These are phyloP conservation scores for Exophiala oligosperma DNA, from an alignment of 2,329 filamentous ascomycete species.

Conservation along the genomic window DNA sequence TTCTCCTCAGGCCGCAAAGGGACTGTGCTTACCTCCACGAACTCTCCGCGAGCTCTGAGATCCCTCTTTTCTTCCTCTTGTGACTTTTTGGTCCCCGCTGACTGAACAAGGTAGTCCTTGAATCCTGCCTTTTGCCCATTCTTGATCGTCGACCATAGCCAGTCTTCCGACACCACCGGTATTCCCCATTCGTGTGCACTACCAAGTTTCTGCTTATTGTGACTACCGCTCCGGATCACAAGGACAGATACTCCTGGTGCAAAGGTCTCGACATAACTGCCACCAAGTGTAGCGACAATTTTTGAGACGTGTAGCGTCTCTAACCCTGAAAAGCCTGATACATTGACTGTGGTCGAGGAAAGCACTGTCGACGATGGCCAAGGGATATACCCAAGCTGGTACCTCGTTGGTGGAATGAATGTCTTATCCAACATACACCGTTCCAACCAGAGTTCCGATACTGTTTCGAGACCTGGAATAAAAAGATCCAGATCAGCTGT, in stretches of 20 bases:
- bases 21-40: constrained; percentile 14
- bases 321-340: constrained; percentile 78
- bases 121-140: constrained; percentile 38
- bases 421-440: constrained; percentile 76
- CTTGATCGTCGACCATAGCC: constrained; percentile 81
- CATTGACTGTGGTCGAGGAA: constrained; percentile 69
- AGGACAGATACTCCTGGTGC: constrained; percentile 72
- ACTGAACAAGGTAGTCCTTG: constrained; percentile 13
- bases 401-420: constrained; percentile 66
- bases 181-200: constrained; percentile 74
- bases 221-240: constrained; percentile 62
- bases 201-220: constrained; percentile 72
- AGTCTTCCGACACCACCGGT: constrained; percentile 76
- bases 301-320: constrained; percentile 84
- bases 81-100: neutral
- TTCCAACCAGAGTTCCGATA: constrained; percentile 95
- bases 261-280: constrained; percentile 75
- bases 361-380: constrained; percentile 70
- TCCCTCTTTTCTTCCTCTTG: constrained; percentile 3
- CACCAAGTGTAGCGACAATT: constrained; percentile 73
- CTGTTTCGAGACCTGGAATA: constrained; percentile 35
- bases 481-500: constrained; percentile 32
- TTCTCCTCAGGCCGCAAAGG: constrained; percentile 9
- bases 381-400: constrained; percentile 73
- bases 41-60: neutral